phyloP scores from a whole-genome alignment of 352 stramenopile genomes.

The Globisporangium middletonii region DNA sequence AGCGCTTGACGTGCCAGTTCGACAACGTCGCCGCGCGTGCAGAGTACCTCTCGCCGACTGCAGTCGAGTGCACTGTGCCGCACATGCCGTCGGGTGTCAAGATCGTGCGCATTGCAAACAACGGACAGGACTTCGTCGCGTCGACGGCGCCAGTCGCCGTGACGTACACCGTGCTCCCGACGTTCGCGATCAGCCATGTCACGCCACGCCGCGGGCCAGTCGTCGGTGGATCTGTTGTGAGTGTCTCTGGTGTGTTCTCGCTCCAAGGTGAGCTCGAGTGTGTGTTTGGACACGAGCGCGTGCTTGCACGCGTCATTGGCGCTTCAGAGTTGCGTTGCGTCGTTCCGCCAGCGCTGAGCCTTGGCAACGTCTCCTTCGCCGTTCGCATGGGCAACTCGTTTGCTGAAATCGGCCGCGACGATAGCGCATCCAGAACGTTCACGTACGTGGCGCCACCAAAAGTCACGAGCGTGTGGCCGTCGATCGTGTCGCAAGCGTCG shows the following conservation, averaged over 20 bases:
- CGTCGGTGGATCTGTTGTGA: conserved; percentile 32
- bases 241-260: conserved; percentile 31
- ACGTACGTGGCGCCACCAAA: conserved; percentile 19
- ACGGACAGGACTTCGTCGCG: conserved; percentile 42
- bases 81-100: conserved; percentile 35
- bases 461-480: conserved; percentile 22
- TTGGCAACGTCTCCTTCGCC: conserved; percentile 14
- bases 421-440: conserved; percentile 11
- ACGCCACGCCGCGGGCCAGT: conserved; percentile 23
- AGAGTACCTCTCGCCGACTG: conserved; percentile 35
- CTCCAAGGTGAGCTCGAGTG: conserved; percentile 26
- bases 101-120: conserved; percentile 44
- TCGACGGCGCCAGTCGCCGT: conserved; percentile 6
- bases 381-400: conserved; percentile 25
- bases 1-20: conserved; percentile 36
- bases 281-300: conserved; percentile 28
- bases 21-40: conserved; percentile 20
- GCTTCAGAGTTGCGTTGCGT: conserved; percentile 28
- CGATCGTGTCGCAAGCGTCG: conserved; percentile 24
- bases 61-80: conserved; percentile 52
- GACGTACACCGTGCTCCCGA: conserved; percentile 24
- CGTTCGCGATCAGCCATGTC: conserved; percentile 31
- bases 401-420: conserved; percentile 12
- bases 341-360: conserved; percentile 13
- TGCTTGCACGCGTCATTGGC: conserved; percentile 17